Evolutionary conservation across 1,284 basidiomycete genomes (phyloP).

Genomic region (Moesziomyces parantarcticus): DNA sequence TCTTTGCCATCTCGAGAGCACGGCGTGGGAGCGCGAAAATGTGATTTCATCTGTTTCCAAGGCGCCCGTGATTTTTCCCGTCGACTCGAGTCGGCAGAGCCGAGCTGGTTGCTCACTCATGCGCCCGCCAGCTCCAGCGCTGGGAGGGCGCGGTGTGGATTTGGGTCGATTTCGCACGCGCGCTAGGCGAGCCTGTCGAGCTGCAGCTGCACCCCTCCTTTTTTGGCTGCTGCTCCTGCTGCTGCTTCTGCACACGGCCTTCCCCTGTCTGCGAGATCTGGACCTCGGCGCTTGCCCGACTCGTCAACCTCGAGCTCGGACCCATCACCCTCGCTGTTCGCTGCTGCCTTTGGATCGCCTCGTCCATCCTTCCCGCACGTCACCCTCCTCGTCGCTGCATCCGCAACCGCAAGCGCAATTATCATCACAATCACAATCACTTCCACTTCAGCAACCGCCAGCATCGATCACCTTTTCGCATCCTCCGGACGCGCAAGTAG

Average conservation of each 20-base stretch:
- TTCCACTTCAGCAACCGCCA: not conserved
- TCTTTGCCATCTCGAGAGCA: no score
- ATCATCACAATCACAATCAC: no score
- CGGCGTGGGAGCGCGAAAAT: not conserved
- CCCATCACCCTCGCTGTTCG: not conserved
- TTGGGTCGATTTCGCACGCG: not conserved
- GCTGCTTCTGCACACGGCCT: not conserved
- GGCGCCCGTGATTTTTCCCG: not conserved
- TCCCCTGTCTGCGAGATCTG: not conserved
- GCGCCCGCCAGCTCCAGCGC: no score
- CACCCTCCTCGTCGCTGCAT: not conserved
- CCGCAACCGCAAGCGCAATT: no score
- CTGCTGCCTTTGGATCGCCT: no score
- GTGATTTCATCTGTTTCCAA: not conserved
- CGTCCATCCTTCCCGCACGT: no score
- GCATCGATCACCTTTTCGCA: not conserved
- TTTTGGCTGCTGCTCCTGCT: conserved; percentile 3
- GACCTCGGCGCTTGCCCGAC: not conserved
- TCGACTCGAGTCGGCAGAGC: not conserved
- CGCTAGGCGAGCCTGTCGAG: conserved; percentile 1
- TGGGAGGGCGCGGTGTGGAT: no score
- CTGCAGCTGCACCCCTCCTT: conserved; percentile 8
- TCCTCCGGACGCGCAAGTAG: no score
- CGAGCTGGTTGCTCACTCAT: not conserved
- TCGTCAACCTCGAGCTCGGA: not conserved